Evolutionary conservation across 2,329 filamentous ascomycete species (phyloP).

Genomic region (Sarocladium kiliense): DNA sequence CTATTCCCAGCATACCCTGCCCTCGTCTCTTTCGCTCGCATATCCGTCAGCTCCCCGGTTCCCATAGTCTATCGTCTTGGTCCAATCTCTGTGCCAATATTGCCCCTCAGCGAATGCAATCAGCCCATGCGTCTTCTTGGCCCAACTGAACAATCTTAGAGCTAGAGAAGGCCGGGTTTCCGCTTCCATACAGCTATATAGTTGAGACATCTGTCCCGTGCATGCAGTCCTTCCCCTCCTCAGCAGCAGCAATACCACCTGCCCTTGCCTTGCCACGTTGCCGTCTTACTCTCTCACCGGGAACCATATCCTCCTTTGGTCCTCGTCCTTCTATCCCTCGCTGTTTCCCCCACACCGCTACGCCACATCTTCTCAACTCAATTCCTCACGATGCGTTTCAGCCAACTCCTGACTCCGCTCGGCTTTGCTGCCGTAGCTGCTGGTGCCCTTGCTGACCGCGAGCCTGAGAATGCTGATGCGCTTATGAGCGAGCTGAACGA

Average conservation of each 20-base stretch:
- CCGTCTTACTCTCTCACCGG: background rate
- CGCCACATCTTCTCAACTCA: background rate
- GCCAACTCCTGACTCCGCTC: conserved; percentile 5
- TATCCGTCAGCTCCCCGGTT: background rate
- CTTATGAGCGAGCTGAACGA: conserved; percentile 8
- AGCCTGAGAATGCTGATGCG: conserved; percentile 5
- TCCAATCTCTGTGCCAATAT: background rate
- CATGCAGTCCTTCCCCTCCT: background rate
- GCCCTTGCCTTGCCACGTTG: background rate
- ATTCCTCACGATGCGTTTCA: background rate
- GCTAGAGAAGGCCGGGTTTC: background rate
- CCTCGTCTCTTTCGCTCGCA: background rate
- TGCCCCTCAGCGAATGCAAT: background rate
- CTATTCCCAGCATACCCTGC: background rate
- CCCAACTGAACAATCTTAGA: background rate
- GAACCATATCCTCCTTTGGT: background rate
- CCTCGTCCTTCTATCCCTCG: background rate
- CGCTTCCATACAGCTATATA: background rate
- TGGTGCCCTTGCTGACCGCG: background rate
- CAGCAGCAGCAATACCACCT: background rate
- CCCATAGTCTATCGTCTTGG: background rate
- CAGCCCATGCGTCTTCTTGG: background rate
- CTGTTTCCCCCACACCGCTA: background rate
- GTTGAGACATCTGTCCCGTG: background rate
- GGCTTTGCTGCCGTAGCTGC: background rate